Evolutionary conservation across 2,329 filamentous ascomycete genomes (phyloP), one percentile per base, ranked within the genome.

Genomic region (Aspergillus caelatus): DNA sequence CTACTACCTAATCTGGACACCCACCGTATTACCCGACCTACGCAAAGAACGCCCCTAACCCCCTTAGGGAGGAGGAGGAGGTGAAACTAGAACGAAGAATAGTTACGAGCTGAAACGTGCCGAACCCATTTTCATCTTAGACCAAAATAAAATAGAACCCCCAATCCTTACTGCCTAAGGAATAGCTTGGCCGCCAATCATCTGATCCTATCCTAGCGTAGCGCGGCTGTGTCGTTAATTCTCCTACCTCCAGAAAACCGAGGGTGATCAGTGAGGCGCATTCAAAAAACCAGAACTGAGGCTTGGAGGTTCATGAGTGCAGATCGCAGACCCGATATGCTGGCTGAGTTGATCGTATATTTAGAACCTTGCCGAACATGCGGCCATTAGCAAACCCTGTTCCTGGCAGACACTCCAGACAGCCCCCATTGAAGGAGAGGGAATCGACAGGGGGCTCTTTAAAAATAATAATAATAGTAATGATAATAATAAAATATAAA

Each of bases 171-270:
- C 48, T 32, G 48, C 48, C 48, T 52, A 34, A 52, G 48, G 48
- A 52, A 52, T 52, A 52, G 28, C 34, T 32, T 52, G 48, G 48
- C 19, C 48, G 48, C 48, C 48, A 34, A 34, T 52, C 48, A 52
- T 52, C 48, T 52, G 48, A 52, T 52, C 48, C 28, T 52, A 52
- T 52, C 48, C 28, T 52, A 52, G 28, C 48, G 48, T 52, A 52
- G 48, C 48, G 48, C 48, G 48, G 48, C 48, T 52, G 46, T 32
- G 28, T 52, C 48, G 48, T 52, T 52, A 52, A 52, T 52, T 52
- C 48, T 52, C 48, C 48, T 52, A 21, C 23, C 26, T 50, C 46
- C 48, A 52, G 28, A 23, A 43, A 48, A 21, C 28, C 28, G 28
- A 52, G 19, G 48, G 16, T 30, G 26, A 26, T 52, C 48, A 32